Evolutionary conservation across 257 asterid species (phyloP).

Genomic region (Fraxinus americana): DNA sequence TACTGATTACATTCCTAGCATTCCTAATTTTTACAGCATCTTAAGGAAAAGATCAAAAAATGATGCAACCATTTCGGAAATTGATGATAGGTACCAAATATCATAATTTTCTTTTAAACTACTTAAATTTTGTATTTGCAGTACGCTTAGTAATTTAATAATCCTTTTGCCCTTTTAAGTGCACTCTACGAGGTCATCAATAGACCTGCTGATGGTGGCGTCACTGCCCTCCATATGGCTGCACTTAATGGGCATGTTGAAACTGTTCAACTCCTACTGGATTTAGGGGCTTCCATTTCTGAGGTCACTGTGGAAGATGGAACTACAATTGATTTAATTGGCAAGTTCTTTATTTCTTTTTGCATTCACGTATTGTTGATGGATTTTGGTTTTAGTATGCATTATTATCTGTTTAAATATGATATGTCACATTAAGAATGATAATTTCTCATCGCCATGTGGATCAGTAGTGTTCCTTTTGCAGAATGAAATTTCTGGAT

Average conservation of each 20-base stretch:
- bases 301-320: conserved; percentile 74
- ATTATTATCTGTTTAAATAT: not conserved
- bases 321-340: conserved; percentile 69
- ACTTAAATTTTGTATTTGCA: too few species aligned
- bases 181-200: conserved; percentile 64
- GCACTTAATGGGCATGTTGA: conserved; percentile 80
- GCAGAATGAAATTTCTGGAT: too few species aligned
- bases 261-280: conserved; percentile 74
- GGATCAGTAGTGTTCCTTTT: not conserved
- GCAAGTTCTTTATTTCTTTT: not conserved
- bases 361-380: not conserved
- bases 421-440: not conserved
- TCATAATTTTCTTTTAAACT: conserved; percentile 12
- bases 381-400: not conserved
- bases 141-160: not conserved
- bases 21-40: conserved; percentile 59
- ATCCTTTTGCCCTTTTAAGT: conserved; percentile 34
- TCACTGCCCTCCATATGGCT: conserved; percentile 92
- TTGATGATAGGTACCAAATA: conserved; percentile 54
- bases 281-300: conserved; percentile 74
- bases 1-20: conserved; percentile 81
- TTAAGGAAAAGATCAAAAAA: conserved; percentile 45
- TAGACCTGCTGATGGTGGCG: conserved; percentile 87
- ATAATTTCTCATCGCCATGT: not conserved
- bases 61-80: conserved; percentile 46